Evolutionary conservation across 1,284 basidiomycete species (phyloP).

Genomic region (Moniliophthora roreri): DNA sequence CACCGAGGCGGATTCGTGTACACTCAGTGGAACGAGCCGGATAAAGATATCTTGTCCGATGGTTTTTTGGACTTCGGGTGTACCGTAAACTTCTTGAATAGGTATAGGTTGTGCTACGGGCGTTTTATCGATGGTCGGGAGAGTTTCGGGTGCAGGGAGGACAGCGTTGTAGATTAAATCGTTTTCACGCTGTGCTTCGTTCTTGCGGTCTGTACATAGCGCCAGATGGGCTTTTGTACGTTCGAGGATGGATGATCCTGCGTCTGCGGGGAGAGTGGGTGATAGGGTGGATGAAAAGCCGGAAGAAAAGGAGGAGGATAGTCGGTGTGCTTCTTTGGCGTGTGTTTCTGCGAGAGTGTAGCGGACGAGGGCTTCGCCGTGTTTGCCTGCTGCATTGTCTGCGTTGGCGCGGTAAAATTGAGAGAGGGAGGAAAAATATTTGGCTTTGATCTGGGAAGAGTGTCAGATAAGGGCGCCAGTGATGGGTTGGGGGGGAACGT

Average conservation of each 20-base stretch:
- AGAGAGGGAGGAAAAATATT: slow-evolving; percentile 84
- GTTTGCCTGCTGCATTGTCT: slow-evolving; percentile 76
- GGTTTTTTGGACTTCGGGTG: slow-evolving; percentile 91
- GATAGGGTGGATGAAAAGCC: slow-evolving; percentile 74
- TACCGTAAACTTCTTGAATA: slow-evolving; percentile 92
- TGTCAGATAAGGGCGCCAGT: slow-evolving; percentile 1
- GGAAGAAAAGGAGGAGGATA: slow-evolving; percentile 71
- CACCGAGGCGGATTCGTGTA: slow-evolving; percentile 94
- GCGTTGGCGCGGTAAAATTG: slow-evolving; percentile 87
- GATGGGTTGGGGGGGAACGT: slow-evolving; percentile 18
- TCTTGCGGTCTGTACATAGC: slow-evolving; percentile 75
- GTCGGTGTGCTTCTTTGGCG: slow-evolving; percentile 83
- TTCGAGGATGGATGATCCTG: slow-evolving; percentile 75
- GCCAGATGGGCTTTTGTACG: slow-evolving; percentile 84
- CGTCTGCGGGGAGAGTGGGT: slow-evolving; percentile 87
- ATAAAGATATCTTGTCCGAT: slow-evolving; percentile 93
- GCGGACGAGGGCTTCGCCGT: slow-evolving; percentile 87
- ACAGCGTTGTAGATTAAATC: slow-evolving; percentile 99
- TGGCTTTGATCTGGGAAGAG: slow-evolving; percentile 76
- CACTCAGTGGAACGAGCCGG: slow-evolving; percentile 87
- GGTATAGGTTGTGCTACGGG: slow-evolving; percentile 79
- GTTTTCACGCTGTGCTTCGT: slow-evolving; percentile 85
- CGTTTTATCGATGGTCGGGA: slow-evolving; percentile 81
- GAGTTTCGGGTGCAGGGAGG: slow-evolving; percentile 77
- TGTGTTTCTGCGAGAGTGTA: slow-evolving; percentile 77